Evolutionary conservation across 2,329 filamentous ascomycete species (phyloP), one percentile per base, ranked within the genome.

Genomic region (Ophiostoma quercus): DNA sequence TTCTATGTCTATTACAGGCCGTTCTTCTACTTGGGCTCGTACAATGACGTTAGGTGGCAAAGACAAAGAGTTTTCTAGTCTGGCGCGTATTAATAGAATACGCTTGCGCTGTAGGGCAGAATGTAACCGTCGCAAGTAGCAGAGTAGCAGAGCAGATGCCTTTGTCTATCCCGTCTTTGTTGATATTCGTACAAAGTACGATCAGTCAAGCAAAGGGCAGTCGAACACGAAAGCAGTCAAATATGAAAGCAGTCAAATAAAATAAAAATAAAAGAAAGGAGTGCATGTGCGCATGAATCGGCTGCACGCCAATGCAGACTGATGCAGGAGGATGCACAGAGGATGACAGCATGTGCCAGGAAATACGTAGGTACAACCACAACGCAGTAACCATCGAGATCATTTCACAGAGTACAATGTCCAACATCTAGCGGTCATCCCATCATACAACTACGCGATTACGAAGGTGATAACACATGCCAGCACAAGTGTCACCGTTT

Each of bases 21-120:
- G 51, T 57, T 57, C 51, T 57, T 57, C 51, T 57, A 57, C 51
- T 57, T 57, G 1, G 12, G 25, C n/a, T 9, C 51, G 22, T 12
- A 57, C 43, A 25, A 57, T 57, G 51, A 25, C 51, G 22, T 57
- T 57, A 11, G 51, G 51, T 57, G 51, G 51, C 51, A 57, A 57
- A 57, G 51, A 57, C 51, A 57, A 57, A 57, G 51, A 54, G 25
- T 11, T 57, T 29, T 12, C 11, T 29, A 25, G 14, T n/a, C 43
- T 2, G 19, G 43, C 43, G 51, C 51, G 25, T 57, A 57, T 57
- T 57, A 57, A 57, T 57, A 57, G 51, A 57, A 57, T 57, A 19
- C 43, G 43, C 43, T 47, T 47, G 43, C 14, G 41, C 19, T 47
- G 43, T 47, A 57, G 22, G 47, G 51, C 22, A 57, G 51, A 57